Evolutionary conservation across 164 flowering plant species (phyloP).

Genomic region (Sextonia rubra): DNA sequence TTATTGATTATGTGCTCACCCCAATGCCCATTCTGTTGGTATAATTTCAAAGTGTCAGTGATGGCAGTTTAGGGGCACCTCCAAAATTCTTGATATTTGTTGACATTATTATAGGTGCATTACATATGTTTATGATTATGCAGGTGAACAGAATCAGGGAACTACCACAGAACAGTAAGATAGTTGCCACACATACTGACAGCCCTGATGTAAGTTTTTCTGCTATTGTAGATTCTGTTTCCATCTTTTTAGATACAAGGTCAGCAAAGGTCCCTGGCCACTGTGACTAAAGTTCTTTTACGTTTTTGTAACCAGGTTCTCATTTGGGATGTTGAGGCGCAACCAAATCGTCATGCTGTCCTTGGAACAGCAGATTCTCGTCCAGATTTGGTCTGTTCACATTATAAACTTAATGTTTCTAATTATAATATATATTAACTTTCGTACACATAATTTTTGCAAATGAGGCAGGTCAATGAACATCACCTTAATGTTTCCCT

Average conservation of each 20-base stretch:
- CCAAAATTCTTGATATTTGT: too few species aligned
- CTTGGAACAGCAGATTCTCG: slow-evolving; percentile 79
- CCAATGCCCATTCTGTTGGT: too few species aligned
- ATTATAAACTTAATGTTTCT: neutral
- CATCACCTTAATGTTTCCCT: neutral
- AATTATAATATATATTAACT: neutral
- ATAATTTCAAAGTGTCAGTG: too few species aligned
- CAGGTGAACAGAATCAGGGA: slow-evolving; percentile 98
- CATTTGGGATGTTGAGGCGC: slow-evolving; percentile 93
- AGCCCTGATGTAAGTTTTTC: slow-evolving; percentile 70
- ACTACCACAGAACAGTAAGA: slow-evolving; percentile 79
- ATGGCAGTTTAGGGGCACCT: too few species aligned
- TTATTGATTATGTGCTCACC: too few species aligned
- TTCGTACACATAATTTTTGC: too few species aligned
- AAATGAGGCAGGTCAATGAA: neutral
- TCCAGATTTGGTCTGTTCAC: slow-evolving; percentile 60
- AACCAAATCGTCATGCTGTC: slow-evolving; percentile 92
- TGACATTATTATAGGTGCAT: neutral
- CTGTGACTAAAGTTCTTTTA: slow-evolving; percentile 4
- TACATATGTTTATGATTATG: slow-evolving; percentile 12
- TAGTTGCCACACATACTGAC: slow-evolving; percentile 96
- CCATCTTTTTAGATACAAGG: neutral
- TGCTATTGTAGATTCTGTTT: neutral
- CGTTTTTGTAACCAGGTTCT: slow-evolving; percentile 49
- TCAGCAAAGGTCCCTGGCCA: neutral